Percentiles rank a stretch among this genome's conserved stretches.
These are phyloP conservation scores for Solanum chilense DNA, from an alignment of 257 asterid genomes.

Conservation along the genomic window DNA sequence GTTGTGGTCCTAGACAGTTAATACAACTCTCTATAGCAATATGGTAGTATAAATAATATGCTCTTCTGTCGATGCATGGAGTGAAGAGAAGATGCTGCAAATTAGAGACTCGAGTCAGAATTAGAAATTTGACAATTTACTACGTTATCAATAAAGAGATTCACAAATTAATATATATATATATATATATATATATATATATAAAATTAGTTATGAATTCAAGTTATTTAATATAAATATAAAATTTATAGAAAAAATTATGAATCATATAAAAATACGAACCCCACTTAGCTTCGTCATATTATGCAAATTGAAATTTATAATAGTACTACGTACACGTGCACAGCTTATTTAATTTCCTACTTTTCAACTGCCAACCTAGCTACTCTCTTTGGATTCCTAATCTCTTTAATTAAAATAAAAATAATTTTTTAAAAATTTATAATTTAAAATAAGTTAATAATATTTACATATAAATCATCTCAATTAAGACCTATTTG, in stretches of 20 bases:
- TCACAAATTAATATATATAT: no score
- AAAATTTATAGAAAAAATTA: no score
- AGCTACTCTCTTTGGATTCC: neutral
- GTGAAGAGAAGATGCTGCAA: neutral
- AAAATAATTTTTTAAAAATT: no score
- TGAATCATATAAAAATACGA: no score
- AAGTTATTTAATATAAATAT: no score
- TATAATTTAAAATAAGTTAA: no score
- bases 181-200: no score
- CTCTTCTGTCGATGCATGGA: neutral
- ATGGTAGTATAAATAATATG: neutral
- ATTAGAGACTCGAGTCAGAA: neutral
- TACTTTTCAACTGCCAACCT: neutral
- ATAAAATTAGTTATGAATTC: no score
- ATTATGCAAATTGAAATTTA: neutral
- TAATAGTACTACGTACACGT: neutral
- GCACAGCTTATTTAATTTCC: neutral
- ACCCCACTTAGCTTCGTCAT: no score
- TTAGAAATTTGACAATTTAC: no score
- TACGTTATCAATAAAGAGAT: no score
- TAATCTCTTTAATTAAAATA: neutral
- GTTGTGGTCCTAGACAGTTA: neutral
- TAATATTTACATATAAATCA: no score
- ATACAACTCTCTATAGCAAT: neutral
- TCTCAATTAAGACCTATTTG: neutral